Evolutionary conservation across 805 yeast genomes (phyloP), one percentile per base, ranked within the genome.

Genomic region (Lipomyces yamanashiensis): DNA sequence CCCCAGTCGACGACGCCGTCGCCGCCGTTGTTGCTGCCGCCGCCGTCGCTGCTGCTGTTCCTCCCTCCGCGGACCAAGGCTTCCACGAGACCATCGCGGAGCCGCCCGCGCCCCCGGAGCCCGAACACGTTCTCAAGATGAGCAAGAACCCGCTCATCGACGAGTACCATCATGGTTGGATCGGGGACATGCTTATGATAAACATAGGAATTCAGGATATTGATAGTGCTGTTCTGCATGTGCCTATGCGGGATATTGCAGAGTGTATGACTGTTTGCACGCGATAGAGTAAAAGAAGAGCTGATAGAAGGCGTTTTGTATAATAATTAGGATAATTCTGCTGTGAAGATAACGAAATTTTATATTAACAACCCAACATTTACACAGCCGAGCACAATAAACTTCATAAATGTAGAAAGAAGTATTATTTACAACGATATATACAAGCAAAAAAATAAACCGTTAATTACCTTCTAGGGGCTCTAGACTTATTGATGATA

Each of bases 111-210:
- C 49, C 48, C 7, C 49, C 54, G 28, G 55, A 49, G 57, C 57
- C 57, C 12, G 57, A 53, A 21, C 48, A 40, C 15, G 13, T 41
- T 23, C 13, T 39, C 19, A 43, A 53, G 40, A 40, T 41, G 39
- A 47, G 53, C 43, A 44, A 23, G 12, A 57, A 58, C 37, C 58
- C 62, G 10, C 39, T 57, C 9, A 55, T 54, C 12, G 15, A 40
- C 19, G 62, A 45, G n/a, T 45, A 33, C 12, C 49, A 51, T 43
- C 65, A 58, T 21, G 65, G 60, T 19, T 62, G 65, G 64, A 44
- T 62, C 13, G 55, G 47, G 19, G 62, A 62, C 33, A 36, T 44
- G 53, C 28, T 62, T 2, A 13, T 62, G 33, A 52, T 62, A 36
- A 56, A 41, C 10, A 49, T 62, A 5, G 56, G 62, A 21, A 39